Evolutionary conservation across 345 rosid genomes (phyloP).

Genomic region (Eucalyptus guilfoylei): DNA sequence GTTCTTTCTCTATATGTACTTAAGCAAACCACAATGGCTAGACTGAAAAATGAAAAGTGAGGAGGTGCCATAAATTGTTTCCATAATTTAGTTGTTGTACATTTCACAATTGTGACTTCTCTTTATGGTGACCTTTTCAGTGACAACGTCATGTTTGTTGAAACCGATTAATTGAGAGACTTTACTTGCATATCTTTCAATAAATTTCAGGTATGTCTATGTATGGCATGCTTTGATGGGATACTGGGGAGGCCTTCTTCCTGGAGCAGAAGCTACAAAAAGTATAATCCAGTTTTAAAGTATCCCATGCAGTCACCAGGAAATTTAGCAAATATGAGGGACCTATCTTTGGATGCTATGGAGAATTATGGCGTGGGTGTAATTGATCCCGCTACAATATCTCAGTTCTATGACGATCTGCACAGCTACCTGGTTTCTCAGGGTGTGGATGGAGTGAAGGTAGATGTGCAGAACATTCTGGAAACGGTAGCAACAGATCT

Average conservation of each 20-base stretch:
- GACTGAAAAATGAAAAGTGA: background rate
- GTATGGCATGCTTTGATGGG: slow-evolving; percentile 52
- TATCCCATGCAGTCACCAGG: slow-evolving; percentile 32
- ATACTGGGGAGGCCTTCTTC: slow-evolving; percentile 60
- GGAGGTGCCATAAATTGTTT: background rate
- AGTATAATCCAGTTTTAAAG: slow-evolving; percentile 22
- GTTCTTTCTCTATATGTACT: background rate
- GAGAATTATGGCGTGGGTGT: slow-evolving; percentile 40
- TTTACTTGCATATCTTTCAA: background rate
- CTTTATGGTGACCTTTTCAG: background rate
- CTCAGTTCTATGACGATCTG: slow-evolving; percentile 40
- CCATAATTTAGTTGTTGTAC: background rate
- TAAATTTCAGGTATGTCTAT: slow-evolving; percentile 31
- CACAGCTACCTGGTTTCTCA: slow-evolving; percentile 39
- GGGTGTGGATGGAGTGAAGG: slow-evolving; percentile 46
- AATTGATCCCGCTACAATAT: slow-evolving; percentile 27
- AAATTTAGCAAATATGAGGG: slow-evolving; percentile 31
- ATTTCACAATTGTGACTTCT: background rate
- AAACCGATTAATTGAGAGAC: background rate
- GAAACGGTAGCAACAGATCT: slow-evolving; percentile 28
- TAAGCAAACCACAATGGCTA: background rate
- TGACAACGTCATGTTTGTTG: background rate
- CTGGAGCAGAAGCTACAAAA: slow-evolving; percentile 16
- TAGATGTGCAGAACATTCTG: slow-evolving; percentile 45
- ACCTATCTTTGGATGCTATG: slow-evolving; percentile 30